Conservation (phyloP, 1,284 basidiomycete genomes). For the Naganishia cerealis region DNA sequence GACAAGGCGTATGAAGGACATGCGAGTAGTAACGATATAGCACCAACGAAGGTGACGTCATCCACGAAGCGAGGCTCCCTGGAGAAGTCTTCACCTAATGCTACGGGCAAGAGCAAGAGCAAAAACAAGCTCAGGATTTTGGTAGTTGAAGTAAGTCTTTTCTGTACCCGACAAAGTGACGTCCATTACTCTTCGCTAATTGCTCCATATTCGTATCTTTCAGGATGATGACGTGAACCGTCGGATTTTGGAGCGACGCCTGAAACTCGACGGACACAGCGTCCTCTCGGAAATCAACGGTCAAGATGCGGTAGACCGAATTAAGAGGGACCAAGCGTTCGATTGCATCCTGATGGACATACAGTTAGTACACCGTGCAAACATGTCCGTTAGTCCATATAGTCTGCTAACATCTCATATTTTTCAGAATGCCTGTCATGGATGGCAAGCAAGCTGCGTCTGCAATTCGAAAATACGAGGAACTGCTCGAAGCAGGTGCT, state of each 20-base stretch:
- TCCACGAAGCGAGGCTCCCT: constrained; percentile 34
- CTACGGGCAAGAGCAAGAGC: constrained; percentile 30
- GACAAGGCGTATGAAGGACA: constrained; percentile 13
- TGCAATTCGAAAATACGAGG: constrained; percentile 67
- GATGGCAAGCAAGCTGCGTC: constrained; percentile 73
- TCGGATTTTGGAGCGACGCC: constrained; percentile 68
- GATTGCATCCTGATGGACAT: constrained; percentile 83
- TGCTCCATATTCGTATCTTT: background rate
- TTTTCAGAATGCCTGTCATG: constrained; percentile 73
- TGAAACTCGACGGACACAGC: constrained; percentile 67
- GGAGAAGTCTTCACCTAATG: background rate
- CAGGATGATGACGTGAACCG: constrained; percentile 77
- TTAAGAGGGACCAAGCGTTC: constrained; percentile 65
- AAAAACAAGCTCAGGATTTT: constrained; percentile 61
- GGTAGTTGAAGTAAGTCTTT: constrained; percentile 65
- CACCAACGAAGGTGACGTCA: constrained; percentile 5
- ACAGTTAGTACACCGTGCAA: constrained; percentile 60
- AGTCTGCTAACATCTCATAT: constrained; percentile 11
- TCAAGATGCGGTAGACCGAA: constrained; percentile 69
- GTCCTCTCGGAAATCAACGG: constrained; percentile 73
- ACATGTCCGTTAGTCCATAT: constrained; percentile 13
- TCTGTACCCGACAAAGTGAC: background rate
- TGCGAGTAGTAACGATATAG: background rate
- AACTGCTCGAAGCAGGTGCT: constrained; percentile 42
- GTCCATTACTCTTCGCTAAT: constrained; percentile 5